These are phyloP conservation scores for Penicillium sp. DNA, from an alignment of 2,329 filamentous ascomycete genomes.

Conservation along the genomic window DNA sequence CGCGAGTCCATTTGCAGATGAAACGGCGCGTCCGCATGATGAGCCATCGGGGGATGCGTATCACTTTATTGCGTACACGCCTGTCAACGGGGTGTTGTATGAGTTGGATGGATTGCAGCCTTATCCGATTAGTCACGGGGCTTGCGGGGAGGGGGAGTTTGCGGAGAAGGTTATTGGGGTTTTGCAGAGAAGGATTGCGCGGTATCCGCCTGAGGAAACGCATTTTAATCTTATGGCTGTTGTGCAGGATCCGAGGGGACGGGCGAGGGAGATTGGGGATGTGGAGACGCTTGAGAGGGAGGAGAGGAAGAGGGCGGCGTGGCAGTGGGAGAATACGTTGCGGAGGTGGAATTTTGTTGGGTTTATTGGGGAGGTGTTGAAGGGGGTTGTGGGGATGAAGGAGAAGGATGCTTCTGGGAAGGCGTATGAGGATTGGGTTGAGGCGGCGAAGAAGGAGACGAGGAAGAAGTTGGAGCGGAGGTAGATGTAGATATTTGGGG, in stretches of 20 bases:
- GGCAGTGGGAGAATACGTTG: constrained; percentile 93
- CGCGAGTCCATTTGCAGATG: constrained; percentile 85
- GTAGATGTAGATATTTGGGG: not conserved
- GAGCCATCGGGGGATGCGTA: constrained; percentile 74
- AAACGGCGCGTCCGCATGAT: constrained; percentile 69
- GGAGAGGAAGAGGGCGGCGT: constrained; percentile 75
- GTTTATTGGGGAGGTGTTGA: constrained; percentile 84
- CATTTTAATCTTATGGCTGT: constrained; percentile 94
- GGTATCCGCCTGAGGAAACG: constrained; percentile 84
- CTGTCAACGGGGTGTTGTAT: constrained; percentile 73
- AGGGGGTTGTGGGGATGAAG: constrained; percentile 74
- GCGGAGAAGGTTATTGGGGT: constrained; percentile 79
- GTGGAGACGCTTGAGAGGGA: constrained; percentile 70
- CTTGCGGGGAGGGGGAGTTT: constrained; percentile 66
- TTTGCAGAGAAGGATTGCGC: constrained; percentile 71
- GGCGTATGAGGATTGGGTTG: constrained; percentile 74
- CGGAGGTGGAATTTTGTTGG: constrained; percentile 93
- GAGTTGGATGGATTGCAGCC: constrained; percentile 94
- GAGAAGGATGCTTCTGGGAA: constrained; percentile 54
- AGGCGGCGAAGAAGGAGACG: constrained; percentile 54
- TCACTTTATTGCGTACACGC: constrained; percentile 95
- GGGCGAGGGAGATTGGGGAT: constrained; percentile 78
- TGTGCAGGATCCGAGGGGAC: constrained; percentile 72
- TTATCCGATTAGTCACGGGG: constrained; percentile 81
- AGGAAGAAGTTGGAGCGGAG: constrained; percentile 36